phyloP scores from a whole-genome alignment of 2,329 filamentous ascomycete species.

The Incumbomyces lentus region DNA sequence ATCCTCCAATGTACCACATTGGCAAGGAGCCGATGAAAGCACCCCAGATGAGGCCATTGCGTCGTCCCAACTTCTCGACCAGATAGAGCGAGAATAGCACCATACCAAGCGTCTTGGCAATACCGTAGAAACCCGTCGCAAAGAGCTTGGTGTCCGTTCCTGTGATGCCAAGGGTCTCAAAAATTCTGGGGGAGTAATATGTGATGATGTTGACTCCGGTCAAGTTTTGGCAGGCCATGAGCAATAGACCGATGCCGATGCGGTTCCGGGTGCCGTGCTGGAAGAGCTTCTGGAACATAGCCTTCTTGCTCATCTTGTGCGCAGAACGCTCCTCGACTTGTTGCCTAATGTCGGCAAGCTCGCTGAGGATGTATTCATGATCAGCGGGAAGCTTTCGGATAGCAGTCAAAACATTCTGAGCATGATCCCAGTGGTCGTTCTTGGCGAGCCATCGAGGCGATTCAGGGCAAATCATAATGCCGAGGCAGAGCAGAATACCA shows the following conservation, averaged over 20 bases:
- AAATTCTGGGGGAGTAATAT: conserved; percentile 62
- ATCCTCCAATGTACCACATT: conserved; percentile 64
- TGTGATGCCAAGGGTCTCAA: conserved; percentile 52
- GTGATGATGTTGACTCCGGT: conserved; percentile 47
- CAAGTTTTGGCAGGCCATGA: conserved; percentile 43
- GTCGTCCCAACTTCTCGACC: conserved; percentile 39
- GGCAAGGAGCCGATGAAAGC: conserved; percentile 53
- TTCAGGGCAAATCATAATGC: conserved; percentile 24
- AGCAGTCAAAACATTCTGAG: conserved; percentile 44
- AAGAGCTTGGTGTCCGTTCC: conserved; percentile 53
- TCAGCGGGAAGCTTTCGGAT: conserved; percentile 45
- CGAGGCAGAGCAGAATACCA: conserved; percentile 23
- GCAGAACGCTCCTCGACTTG: conserved; percentile 1
- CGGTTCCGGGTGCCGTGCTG: conserved; percentile 42
- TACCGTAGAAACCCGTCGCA: conserved; percentile 62
- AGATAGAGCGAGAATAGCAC: conserved; percentile 25
- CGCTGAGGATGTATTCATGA: conserved; percentile 46
- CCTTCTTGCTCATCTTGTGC: neutral
- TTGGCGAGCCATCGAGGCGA: conserved; percentile 39
- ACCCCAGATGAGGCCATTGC: conserved; percentile 50
- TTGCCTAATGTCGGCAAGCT: conserved; percentile 47
- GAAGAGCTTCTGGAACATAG: conserved; percentile 35
- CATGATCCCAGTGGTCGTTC: conserved; percentile 57
- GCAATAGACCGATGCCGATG: conserved; percentile 42
- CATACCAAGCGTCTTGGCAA: conserved; percentile 28